These are phyloP conservation scores for Eleusine indica DNA, from an alignment of 176 grass and related monocot species.

Conservation along the genomic window DNA sequence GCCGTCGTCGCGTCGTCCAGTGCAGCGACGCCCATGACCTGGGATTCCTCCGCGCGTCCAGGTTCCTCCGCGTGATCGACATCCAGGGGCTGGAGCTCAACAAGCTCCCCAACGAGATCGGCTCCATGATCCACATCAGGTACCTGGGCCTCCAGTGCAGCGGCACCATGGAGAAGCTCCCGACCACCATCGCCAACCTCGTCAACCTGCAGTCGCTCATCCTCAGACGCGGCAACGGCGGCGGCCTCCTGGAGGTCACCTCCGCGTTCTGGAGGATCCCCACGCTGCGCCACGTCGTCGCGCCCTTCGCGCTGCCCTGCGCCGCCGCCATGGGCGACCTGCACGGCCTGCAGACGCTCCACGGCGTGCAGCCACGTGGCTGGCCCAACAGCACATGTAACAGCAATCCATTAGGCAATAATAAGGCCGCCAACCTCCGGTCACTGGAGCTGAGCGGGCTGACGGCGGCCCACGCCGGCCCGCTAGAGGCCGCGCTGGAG, in stretches of 20 bases:
- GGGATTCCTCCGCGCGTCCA: constrained; percentile 53
- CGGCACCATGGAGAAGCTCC: constrained; percentile 42
- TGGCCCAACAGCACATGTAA: constrained; percentile 17
- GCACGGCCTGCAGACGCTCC: constrained; percentile 56
- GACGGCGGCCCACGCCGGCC: constrained; percentile 21
- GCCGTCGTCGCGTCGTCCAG: constrained; percentile 12
- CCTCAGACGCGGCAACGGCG: constrained; percentile 33
- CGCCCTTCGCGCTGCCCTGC: constrained; percentile 41
- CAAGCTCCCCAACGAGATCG: constrained; percentile 47
- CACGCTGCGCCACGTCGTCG: constrained; percentile 53
- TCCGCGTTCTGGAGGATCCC: constrained; percentile 56
- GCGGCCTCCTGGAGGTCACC: constrained; percentile 29
- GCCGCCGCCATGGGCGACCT: constrained; percentile 40
- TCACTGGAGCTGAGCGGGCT: constrained; percentile 46
- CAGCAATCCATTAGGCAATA: constrained; percentile 24
- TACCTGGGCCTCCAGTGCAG: constrained; percentile 45
- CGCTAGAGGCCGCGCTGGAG: constrained; percentile 37
- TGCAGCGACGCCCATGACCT: constrained; percentile 26
- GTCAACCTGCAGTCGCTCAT: constrained; percentile 66
- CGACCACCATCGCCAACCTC: constrained; percentile 48
- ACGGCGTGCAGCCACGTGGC: constrained; percentile 31
- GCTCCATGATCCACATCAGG: constrained; percentile 63
- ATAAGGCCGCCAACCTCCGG: constrained; percentile 48
- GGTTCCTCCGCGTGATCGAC: constrained; percentile 63
- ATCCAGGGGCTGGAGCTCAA: constrained; percentile 53